Evolutionary conservation across 208 protist genomes (phyloP).

Genomic region (Leishmania martiniquensis): DNA sequence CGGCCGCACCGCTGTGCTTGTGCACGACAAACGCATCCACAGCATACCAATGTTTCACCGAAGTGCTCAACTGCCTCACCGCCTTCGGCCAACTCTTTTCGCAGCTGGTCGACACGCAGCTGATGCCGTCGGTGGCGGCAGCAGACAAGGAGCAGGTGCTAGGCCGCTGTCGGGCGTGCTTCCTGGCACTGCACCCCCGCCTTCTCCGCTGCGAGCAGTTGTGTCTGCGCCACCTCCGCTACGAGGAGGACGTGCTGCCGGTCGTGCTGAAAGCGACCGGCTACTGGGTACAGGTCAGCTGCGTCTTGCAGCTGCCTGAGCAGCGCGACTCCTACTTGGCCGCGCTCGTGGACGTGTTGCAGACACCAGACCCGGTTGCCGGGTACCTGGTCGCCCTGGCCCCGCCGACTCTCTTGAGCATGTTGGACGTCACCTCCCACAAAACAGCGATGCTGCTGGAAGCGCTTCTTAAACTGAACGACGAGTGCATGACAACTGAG

Average conservation of each 20-base stretch:
- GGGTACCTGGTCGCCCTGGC: constrained; percentile 25
- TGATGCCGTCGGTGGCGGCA: neutral
- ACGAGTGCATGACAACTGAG: constrained; percentile 12
- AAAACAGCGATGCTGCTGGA: constrained; percentile 5
- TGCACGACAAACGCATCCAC: constrained; percentile 3
- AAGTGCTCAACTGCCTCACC: constrained; percentile 21
- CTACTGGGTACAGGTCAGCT: constrained; percentile 55
- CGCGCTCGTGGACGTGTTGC: constrained; percentile 38
- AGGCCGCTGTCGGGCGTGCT: constrained; percentile 14
- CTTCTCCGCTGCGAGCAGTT: constrained; percentile 28
- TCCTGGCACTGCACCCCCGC: constrained; percentile 30
- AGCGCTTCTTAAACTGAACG: constrained; percentile 15
- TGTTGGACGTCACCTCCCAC: neutral
- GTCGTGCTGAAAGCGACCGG: constrained; percentile 44
- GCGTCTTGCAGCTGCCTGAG: constrained; percentile 33
- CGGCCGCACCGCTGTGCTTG: constrained; percentile 14
- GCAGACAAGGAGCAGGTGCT: neutral
- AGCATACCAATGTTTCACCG: constrained; percentile 27
- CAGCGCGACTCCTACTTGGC: constrained; percentile 53
- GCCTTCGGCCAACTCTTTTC: constrained; percentile 30
- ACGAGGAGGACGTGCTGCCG: constrained; percentile 56
- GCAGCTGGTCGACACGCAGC: constrained; percentile 26
- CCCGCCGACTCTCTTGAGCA: constrained; percentile 3
- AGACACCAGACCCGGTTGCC: constrained; percentile 22
- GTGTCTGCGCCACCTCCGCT: constrained; percentile 31